Evolutionary conservation across 202 grass and related monocot genomes (phyloP).

Genomic region (Hordeum pubiflorum): DNA sequence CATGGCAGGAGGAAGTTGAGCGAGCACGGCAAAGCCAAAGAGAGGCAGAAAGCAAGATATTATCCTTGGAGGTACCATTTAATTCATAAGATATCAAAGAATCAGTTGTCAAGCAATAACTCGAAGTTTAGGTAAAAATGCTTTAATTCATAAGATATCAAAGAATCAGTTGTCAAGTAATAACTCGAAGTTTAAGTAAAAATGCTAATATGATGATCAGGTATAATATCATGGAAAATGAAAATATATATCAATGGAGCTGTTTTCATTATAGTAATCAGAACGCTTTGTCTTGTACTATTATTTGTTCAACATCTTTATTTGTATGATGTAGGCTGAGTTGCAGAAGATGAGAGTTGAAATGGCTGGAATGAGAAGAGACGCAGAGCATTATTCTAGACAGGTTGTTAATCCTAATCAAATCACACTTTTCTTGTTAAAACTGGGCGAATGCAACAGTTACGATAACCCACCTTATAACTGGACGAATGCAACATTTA

Average conservation of each 20-base stretch:
- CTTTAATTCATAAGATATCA: constrained; percentile 26
- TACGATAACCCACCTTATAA: neutral
- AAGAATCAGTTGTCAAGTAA: constrained; percentile 14
- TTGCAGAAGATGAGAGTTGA: constrained; percentile 99
- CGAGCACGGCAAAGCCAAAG: constrained; percentile 87
- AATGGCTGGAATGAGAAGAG: constrained; percentile 98
- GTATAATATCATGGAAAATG: neutral
- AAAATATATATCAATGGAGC: neutral
- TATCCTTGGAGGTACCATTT: constrained; percentile 66
- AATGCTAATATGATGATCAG: neutral
- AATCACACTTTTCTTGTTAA: neutral
- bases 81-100: constrained; percentile 29
- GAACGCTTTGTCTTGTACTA: constrained; percentile 1
- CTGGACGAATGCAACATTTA: neutral
- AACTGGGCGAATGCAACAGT: neutral
- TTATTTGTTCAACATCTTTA: constrained; percentile 17
- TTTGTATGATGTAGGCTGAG: constrained; percentile 61
- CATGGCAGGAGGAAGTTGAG: constrained; percentile 97
- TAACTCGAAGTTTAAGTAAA: neutral
- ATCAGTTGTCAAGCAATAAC: neutral
- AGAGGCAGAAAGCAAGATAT: constrained; percentile 88
- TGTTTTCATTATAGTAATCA: neutral
- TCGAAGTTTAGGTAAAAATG: neutral
- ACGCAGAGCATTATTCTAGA: constrained; percentile 98
- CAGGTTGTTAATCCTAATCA: constrained; percentile 35